Conservation (phyloP, 2,329 filamentous ascomycete species). For the Aspergillus novoparasiticus region DNA sequence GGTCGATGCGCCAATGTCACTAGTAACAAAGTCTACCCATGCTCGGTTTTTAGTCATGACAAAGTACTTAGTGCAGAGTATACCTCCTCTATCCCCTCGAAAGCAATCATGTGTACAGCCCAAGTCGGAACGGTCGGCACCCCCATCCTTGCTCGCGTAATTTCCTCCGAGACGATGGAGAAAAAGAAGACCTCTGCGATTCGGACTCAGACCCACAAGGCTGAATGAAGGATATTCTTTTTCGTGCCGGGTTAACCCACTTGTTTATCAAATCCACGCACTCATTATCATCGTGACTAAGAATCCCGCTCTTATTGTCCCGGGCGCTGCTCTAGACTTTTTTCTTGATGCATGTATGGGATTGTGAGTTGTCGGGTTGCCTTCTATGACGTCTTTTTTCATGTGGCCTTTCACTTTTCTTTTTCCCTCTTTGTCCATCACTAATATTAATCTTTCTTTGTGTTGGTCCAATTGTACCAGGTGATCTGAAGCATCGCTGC, state of each 20-base stretch:
- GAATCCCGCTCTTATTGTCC: neutral
- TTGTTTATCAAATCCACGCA: neutral
- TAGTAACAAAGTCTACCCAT: neutral
- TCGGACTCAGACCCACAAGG: neutral
- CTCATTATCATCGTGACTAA: neutral
- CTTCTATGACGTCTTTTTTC: neutral
- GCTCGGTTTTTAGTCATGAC: neutral
- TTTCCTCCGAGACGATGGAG: neutral
- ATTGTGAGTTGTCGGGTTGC: neutral
- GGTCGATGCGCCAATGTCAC: neutral
- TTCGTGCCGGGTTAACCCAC: neutral
- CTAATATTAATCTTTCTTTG: neutral
- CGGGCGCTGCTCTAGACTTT: neutral
- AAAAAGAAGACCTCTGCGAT: neutral
- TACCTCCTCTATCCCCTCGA: neutral
- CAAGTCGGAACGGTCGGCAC: slow-evolving; percentile 7
- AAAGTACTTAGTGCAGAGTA: neutral
- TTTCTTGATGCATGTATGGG: neutral
- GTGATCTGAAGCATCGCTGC: neutral
- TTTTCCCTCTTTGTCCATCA: neutral
- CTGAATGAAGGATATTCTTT: neutral
- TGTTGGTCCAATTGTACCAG: neutral
- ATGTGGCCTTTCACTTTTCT: neutral
- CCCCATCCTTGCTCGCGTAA: neutral
- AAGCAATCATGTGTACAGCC: neutral